These are phyloP conservation scores for Stellera chamaejasme DNA, from an alignment of 345 rosid genomes.

Conservation along the genomic window DNA sequence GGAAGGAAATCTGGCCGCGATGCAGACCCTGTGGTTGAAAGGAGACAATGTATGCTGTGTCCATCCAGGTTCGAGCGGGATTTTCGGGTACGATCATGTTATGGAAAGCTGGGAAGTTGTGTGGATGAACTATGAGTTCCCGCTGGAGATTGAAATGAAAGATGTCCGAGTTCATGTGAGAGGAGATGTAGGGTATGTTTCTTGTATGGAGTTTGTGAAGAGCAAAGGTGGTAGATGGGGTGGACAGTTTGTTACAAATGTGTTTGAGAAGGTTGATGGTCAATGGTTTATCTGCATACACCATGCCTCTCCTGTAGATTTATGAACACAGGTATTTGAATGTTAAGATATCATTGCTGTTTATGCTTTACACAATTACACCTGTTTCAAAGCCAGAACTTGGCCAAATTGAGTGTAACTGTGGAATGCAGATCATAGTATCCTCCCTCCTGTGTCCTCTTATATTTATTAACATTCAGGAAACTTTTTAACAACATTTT, in stretches of 20 bases:
- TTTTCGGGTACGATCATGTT: conserved; percentile 64
- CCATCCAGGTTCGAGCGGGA: conserved; percentile 82
- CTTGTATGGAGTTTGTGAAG: conserved; percentile 75
- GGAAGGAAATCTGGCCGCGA: conserved; percentile 62
- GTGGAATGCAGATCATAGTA: no score
- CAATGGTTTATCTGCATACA: conserved; percentile 77
- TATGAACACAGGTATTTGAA: conserved; percentile 23
- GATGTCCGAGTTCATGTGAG: conserved; percentile 60
- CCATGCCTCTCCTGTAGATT: conserved; percentile 85
- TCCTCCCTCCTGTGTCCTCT: no score
- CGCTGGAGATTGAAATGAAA: conserved; percentile 64
- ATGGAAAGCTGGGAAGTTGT: conserved; percentile 96
- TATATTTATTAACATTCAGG: no score
- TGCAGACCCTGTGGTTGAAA: conserved; percentile 67
- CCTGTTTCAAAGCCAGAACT: no score
- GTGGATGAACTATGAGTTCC: conserved; percentile 87
- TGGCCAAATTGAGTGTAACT: no score
- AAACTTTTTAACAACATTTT: no score
- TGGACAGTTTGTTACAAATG: conserved; percentile 81
- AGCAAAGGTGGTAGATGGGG: conserved; percentile 96
- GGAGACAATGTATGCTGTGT: conserved; percentile 63
- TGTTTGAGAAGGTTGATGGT: conserved; percentile 73
- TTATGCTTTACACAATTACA: no score
- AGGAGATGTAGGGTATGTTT: conserved; percentile 73
- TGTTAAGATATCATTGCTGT: neutral